phyloP scores from a whole-genome alignment of 352 stramenopile species.

The Globisporangium mamillatum region DNA sequence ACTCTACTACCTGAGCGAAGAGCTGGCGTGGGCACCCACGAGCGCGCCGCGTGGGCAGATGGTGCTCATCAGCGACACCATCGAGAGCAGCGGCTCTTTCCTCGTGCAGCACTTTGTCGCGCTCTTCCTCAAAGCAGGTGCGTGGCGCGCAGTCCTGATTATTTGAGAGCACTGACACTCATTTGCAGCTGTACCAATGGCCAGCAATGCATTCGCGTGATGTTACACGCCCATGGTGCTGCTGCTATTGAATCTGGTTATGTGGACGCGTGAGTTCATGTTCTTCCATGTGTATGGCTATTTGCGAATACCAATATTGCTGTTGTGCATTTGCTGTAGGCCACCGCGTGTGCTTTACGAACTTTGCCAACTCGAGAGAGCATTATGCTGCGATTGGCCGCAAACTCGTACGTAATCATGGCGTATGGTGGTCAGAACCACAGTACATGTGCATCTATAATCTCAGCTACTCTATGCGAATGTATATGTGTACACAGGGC shows the following conservation, averaged over 20 bases:
- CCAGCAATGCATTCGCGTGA: neutral
- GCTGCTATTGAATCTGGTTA: neutral
- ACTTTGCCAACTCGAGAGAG: conserved; percentile 40
- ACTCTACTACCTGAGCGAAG: conserved; percentile 48
- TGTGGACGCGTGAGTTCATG: neutral
- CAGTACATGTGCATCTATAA: too few species aligned
- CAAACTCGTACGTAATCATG: conserved; percentile 45
- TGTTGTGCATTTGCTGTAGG: conserved; percentile 19
- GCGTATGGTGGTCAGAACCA: too few species aligned
- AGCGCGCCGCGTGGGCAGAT: conserved; percentile 50
- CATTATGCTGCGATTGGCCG: conserved; percentile 64
- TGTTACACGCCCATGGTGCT: neutral
- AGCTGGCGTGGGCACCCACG: conserved; percentile 49
- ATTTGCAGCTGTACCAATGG: neutral
- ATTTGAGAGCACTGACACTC: neutral
- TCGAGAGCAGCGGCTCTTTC: conserved; percentile 53
- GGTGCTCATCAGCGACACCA: conserved; percentile 52
- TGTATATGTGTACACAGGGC: conserved; percentile 24
- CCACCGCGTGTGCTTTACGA: conserved; percentile 63
- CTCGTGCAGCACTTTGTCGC: conserved; percentile 72
- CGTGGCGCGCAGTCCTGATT: neutral
- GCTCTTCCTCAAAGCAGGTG: conserved; percentile 69
- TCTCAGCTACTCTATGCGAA: too few species aligned
- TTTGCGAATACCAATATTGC: neutral
- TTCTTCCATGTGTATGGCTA: neutral